phyloP scores from a whole-genome alignment of 106 monocot genomes.

The Agapanthus africanus region DNA sequence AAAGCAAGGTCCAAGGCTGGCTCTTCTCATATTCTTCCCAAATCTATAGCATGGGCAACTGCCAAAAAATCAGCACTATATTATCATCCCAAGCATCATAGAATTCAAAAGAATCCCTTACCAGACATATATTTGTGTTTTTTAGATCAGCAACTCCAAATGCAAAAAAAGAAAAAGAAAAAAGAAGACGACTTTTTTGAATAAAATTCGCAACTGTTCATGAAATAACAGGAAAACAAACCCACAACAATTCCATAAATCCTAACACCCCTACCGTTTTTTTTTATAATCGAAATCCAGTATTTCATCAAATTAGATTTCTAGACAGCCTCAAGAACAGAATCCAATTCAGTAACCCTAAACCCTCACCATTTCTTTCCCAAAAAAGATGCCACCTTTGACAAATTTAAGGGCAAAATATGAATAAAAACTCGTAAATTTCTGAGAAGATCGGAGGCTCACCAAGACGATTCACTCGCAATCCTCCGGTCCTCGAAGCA shows the following conservation, averaged over 20 bases:
- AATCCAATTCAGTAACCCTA: neutral
- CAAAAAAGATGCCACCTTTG: neutral
- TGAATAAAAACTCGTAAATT: neutral
- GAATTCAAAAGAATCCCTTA: too few species aligned
- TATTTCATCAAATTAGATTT: neutral
- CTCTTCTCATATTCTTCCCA: slow-evolving; percentile 79
- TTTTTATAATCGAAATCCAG: neutral
- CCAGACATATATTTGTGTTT: neutral
- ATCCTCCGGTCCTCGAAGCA: slow-evolving; percentile 71
- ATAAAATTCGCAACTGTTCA: neutral
- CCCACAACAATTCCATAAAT: too few species aligned
- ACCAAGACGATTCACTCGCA: slow-evolving; percentile 72
- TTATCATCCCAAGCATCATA: neutral
- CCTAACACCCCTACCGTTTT: too few species aligned
- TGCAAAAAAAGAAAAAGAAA: neutral
- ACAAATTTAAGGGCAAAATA: neutral
- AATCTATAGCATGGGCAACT: slow-evolving; percentile 89
- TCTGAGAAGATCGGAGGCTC: neutral
- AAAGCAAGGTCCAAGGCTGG: slow-evolving; percentile 65
- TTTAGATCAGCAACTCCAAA: neutral
- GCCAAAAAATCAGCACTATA: slow-evolving; percentile 13
- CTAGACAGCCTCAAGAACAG: neutral
- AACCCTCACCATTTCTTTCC: neutral
- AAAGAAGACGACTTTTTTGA: neutral
- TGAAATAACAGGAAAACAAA: too few species aligned